Base-by-base conservation (phyloP, 2,329 filamentous ascomycete species). In the Fonsecaea monophora region DNA sequence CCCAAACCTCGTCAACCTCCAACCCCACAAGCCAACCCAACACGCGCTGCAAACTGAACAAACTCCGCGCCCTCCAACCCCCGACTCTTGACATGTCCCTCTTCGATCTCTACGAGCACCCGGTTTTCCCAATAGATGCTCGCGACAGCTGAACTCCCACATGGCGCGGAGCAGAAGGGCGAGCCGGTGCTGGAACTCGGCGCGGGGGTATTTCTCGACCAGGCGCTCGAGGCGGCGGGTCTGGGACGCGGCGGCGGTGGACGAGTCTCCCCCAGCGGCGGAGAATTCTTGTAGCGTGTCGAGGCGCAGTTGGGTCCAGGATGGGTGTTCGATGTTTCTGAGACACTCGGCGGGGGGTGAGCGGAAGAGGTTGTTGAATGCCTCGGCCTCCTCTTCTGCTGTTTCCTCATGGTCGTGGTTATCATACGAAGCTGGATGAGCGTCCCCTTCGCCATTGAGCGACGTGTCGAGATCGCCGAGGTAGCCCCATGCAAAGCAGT, bases 101-200 rank as follows among this genome's bases (percentile, higher is more conserved):
- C 73, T 45, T 67, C 71, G 2, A 71, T 65, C 55, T 76, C 72
- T 5, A 71, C 75, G 25, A 72, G 70, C 9, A 70, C 73, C 73
- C 38, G 73, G 77, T 68, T 74, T 73, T 13, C 69, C 70, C 32
- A 68, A 65, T 1, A 73, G 54, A 38, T 70, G 71, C 58, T 58
- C 42, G 2, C 62, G n/a, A n/a, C 65, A 66, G 12, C 55, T 40
- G 3, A 54, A 37, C 5, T 35, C 25, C 67, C 70, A 72, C 7
- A 68, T 40, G 21, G 45, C 53, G 5, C 53, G 38, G 21, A 73
- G 21, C 58, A 69, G 69, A 1, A 35, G 7, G 7, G 62, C 50
- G 4, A 73, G 38, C 15, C 63, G 64, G 15, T 55, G 32, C 37
- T 64, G 42, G 57, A 72, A 68, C 3, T 53, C 37, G 6, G n/a